Evolutionary conservation across 805 yeast species (phyloP), one percentile per base, ranked within the genome.

Genomic region (Candida ponderosae): DNA sequence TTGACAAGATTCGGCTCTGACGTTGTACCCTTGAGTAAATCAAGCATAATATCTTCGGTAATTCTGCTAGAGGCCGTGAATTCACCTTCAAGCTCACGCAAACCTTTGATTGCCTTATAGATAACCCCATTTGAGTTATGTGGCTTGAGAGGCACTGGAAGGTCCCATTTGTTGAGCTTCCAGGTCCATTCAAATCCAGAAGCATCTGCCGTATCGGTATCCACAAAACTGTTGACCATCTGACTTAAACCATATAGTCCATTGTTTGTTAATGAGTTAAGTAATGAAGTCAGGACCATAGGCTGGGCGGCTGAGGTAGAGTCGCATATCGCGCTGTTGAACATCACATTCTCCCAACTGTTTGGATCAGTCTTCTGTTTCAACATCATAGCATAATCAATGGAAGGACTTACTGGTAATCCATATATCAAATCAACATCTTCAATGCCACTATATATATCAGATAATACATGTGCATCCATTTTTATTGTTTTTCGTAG

Each of bases 91-190:
- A 34, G 18, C 8, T 72, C 77, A 26, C 61, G 62, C 5, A 76
- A 47, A 5, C 53, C 51, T 44, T 74, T 79, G 41, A 82, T 59
- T 1, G 74, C 52, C 4, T 64, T 61, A 50, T 81, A 86, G 3
- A 79, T 56, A 3, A 65, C 59, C 32, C 70, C 71, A 32, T 73
- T 65, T 29, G 66, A 72, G 1, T 63, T 55, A 0, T 37, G 35
- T 0, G 70, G 52, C 0, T 40, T 44, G 3, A 50, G 53, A 1
- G 79, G 66, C 0, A 53, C 42, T 0, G 94, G 85, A 2, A 83
- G 42, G 37, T 81, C 81, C 97, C 97, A 89, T 35, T 74, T 72
- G 31, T 70, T 73, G 30, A 89, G 57, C 50, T 82, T 82, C 87
- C 96, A 81, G 1, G 79, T 73, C 75, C 87, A 79, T 40, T 72